These are phyloP conservation scores for Striga hermonthica DNA, from an alignment of 305 asterid species.

Conservation along the genomic window DNA sequence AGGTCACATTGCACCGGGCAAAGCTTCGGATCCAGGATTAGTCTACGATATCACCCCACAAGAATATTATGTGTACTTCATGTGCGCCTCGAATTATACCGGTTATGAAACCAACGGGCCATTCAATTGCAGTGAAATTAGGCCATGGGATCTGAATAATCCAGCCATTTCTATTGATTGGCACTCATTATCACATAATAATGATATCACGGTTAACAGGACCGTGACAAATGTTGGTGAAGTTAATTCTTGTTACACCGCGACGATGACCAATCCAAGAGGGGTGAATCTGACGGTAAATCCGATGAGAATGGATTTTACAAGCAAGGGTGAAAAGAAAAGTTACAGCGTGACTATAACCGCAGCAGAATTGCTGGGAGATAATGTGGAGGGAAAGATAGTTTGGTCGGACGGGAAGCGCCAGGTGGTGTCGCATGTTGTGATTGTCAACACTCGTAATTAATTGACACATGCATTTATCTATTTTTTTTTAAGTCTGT, in stretches of 20 bases:
- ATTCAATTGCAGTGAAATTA: conserved; percentile 34
- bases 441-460: too few relatives aligned
- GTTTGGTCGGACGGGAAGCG: conserved; percentile 52
- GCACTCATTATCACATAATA: conserved; percentile 33
- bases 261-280: conserved; percentile 38
- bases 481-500: too few relatives aligned
- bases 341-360: conserved; percentile 44
- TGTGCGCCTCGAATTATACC: conserved; percentile 55
- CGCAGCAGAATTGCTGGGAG: conserved; percentile 33
- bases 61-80: conserved; percentile 52
- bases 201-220: conserved; percentile 35
- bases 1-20: conserved; percentile 67
- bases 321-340: conserved; percentile 40
- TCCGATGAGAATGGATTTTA: conserved; percentile 49
- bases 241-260: conserved; percentile 32
- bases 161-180: conserved; percentile 59
- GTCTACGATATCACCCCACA: conserved; percentile 49
- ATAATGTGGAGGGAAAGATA: conserved; percentile 51
- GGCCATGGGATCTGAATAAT: conserved; percentile 67
- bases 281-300: conserved; percentile 40
- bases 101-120: conserved; percentile 32
- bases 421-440: too few relatives aligned
- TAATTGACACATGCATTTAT: too few relatives aligned
- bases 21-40: conserved; percentile 68
- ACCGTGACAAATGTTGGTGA: conserved; percentile 53